Evolutionary conservation across 2,329 filamentous ascomycete genomes (phyloP), one percentile per base, ranked within the genome.

Genomic region (Colletotrichum sp.): DNA sequence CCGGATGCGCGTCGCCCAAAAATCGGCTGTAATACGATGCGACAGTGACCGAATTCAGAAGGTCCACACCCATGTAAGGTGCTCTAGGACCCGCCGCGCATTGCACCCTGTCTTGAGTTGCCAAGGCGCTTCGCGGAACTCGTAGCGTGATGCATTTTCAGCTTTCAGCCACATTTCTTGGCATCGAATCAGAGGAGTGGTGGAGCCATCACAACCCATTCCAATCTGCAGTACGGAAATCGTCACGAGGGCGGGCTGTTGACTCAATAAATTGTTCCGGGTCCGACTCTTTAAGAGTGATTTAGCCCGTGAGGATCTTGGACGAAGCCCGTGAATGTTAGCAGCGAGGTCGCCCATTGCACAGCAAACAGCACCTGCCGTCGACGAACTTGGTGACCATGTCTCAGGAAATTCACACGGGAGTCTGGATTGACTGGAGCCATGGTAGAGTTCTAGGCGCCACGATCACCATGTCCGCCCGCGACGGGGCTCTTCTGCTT

Each of bases 11-110:
- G 6, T 52, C 43, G 43, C 43, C 2, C 43, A 1, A 13, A 48
- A 48, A 2, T 1, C 9, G 0, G n/a, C 2, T 13, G 10, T 13
- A 3, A 52, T 21, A 13, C 43, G 43, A 52, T 5, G n/a, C 0
- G n/a, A 7, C n/a, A 52, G 4, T 9, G n/a, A 52, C 4, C 43
- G 10, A 52, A 52, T 5, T 21, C 1, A 52, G n/a, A 52, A 3
- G 7, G 10, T 7, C 43, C 3, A 7, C 10, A 12, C 10, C 43
- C 10, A 24, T 21, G 10, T 1, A 21, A 21, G 43, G 0, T 13
- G 4, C n/a, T 21, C 12, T 0, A 13, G n/a, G n/a, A 1, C 43
- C 43, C 43, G 43, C 43, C n/a, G n/a, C 16, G n/a, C 43, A 52
- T 21, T 21, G n/a, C 43, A 52, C 43, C 43, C n/a, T 52, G n/a